phyloP scores from a whole-genome alignment of 164 flowering plant species.

The Sextonia rubra region DNA sequence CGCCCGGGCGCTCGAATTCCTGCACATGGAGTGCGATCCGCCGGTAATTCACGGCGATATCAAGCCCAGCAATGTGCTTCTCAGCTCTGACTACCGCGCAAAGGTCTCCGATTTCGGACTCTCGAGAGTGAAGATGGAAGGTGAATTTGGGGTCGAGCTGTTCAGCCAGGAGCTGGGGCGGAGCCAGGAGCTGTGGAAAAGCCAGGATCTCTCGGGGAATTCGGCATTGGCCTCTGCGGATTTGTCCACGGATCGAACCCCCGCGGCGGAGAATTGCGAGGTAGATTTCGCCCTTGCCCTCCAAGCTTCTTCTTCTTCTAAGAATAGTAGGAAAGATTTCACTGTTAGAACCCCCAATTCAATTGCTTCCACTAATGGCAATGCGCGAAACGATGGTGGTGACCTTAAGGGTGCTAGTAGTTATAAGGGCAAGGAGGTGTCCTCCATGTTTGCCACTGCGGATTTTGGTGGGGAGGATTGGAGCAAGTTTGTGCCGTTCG shows the following conservation, averaged over 20 bases:
- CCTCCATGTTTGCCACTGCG: background rate
- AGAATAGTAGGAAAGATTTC: conserved; percentile 33
- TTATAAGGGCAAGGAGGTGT: conserved; percentile 70
- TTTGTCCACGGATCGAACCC: conserved; percentile 15
- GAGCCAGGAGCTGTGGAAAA: conserved; percentile 54
- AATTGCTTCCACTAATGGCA: conserved; percentile 25
- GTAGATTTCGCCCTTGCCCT: conserved; percentile 77
- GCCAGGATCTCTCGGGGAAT: conserved; percentile 63
- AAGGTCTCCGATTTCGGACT: conserved; percentile 93
- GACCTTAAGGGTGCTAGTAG: conserved; percentile 8
- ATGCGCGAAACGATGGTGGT: conserved; percentile 23
- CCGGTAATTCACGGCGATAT: conserved; percentile 95
- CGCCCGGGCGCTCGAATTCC: conserved; percentile 63
- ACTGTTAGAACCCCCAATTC: conserved; percentile 25
- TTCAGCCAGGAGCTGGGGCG: conserved; percentile 75
- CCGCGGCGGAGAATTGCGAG: conserved; percentile 42
- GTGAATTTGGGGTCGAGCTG: conserved; percentile 67
- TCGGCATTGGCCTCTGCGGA: conserved; percentile 14
- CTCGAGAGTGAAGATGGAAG: conserved; percentile 77
- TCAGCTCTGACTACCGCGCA: conserved; percentile 64
- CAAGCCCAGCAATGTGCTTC: conserved; percentile 92
- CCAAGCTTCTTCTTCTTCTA: conserved; percentile 67
- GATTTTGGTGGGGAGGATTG: conserved; percentile 42
- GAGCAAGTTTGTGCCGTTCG: conserved; percentile 41
- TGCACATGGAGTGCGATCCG: conserved; percentile 86